Conservation (phyloP, 352 stramenopile genomes). For the Pythium aristosporum region DNA sequence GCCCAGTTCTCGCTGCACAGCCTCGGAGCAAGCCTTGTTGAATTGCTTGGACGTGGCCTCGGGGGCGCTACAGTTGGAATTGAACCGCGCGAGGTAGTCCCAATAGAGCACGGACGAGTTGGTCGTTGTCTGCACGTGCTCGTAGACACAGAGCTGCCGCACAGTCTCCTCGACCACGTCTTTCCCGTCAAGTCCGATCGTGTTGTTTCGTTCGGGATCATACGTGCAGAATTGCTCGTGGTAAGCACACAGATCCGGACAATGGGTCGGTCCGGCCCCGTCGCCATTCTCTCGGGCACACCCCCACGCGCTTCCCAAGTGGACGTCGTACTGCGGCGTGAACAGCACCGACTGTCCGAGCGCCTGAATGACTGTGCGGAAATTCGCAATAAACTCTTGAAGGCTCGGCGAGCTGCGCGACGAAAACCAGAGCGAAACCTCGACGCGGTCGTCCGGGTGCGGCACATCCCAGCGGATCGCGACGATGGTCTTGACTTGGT, state of each 20-base stretch:
- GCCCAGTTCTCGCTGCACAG: conserved; percentile 3
- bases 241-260: conserved; percentile 29
- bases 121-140: conserved; percentile 9
- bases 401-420: conserved; percentile 24
- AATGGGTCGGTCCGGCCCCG: conserved; percentile 3
- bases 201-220: conserved; percentile 33
- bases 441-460: conserved; percentile 24
- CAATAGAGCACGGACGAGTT: conserved; percentile 27
- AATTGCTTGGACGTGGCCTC: conserved; percentile 17
- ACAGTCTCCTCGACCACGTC: conserved; percentile 35
- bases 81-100: conserved; percentile 28
- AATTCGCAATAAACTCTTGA: conserved; percentile 22
- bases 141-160: conserved; percentile 29
- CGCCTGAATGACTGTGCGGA: conserved; percentile 10
- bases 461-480: conserved; percentile 25
- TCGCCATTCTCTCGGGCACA: conserved; percentile 8
- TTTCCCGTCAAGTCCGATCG: conserved; percentile 28
- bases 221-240: conserved; percentile 32
- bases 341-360: conserved; percentile 21
- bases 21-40: conserved; percentile 16
- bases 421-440: conserved; percentile 34
- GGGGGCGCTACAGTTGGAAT: conserved; percentile 23
- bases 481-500: conserved; percentile 19
- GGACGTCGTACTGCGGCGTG: conserved; percentile 31
- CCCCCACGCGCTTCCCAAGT: conserved; percentile 23